Base-by-base conservation (phyloP, 306 rosid species). In the Acacia acuminata region DNA sequence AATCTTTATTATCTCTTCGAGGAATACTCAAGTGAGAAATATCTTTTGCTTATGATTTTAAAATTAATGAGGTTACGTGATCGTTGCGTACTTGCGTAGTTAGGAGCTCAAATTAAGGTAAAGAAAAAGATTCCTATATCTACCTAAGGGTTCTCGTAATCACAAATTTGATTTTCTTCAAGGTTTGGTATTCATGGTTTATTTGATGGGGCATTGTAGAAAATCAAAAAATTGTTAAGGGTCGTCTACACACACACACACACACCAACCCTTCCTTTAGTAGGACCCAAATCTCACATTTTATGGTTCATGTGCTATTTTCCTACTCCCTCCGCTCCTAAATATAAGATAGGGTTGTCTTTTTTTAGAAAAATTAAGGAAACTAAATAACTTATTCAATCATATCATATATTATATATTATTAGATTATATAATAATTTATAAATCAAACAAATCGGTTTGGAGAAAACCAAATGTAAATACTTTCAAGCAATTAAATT, bases 71-170 rank as follows among this genome's bases (percentile, higher is more conserved):
- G 79, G 77, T 43, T 34, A 32, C 82, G 72, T 73, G 69, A 73
- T 77, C 43, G 7, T 65, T 78, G 51, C 61, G 53, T 47, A 53
- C 2, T 65, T 78, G 51, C 61, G 53, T 47, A 53, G 82, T 82
- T 79, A 16, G 79, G 80, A 63, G 48, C 68, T 80, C 79, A 76
- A 76, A 14, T 48, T 3, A 48, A 79, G 43, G 63, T 74, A 47
- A 50, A 16, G 47, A 76, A 63, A 85, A 22, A 42, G 76, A 82
- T 82, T 79, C 83, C 85, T 30, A 32, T 14, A 56, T 68, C 67
- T 34, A 34, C 67, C 73, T 3, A 67, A 17, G 64, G 55, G 44
- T 38, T 82, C 53, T 72, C 14, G 19, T 80, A 7, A 32, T 65
- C 71, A 61, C 12, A 25, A 25, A 61, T 25, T 61, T 61, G 36